Evolutionary conservation across 2,329 filamentous ascomycete genomes (phyloP).

Genomic region (Fusarium sp.): DNA sequence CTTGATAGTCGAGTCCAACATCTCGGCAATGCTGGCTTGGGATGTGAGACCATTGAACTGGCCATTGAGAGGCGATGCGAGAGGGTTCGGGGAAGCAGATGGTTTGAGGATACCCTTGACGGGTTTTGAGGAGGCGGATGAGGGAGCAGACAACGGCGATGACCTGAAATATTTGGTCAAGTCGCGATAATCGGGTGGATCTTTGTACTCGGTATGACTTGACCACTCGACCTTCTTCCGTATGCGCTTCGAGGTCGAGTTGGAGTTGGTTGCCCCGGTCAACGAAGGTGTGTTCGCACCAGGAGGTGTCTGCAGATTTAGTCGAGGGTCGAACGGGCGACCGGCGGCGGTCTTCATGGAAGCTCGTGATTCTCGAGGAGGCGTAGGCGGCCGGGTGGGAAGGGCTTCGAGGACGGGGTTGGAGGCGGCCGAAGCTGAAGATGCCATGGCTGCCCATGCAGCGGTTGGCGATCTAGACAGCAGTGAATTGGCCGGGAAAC

Average conservation of each 20-base stretch:
- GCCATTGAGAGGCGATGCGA: slow-evolving; percentile 56
- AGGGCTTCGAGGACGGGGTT: slow-evolving; percentile 62
- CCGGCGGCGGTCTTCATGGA: slow-evolving; percentile 52
- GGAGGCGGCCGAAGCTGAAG: slow-evolving; percentile 54
- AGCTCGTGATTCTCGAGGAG: slow-evolving; percentile 67
- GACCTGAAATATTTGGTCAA: slow-evolving; percentile 53
- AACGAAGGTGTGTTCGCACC: slow-evolving; percentile 59
- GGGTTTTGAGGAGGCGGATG: slow-evolving; percentile 58
- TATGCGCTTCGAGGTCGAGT: slow-evolving; percentile 57
- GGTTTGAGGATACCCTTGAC: slow-evolving; percentile 84
- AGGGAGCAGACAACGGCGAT: slow-evolving; percentile 56
- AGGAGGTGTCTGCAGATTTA: slow-evolving; percentile 65
- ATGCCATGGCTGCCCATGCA: slow-evolving; percentile 58
- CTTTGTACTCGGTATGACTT: slow-evolving; percentile 67
- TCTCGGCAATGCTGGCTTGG: slow-evolving; percentile 74
- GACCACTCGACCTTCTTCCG: slow-evolving; percentile 71
- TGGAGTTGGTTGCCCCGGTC: slow-evolving; percentile 55
- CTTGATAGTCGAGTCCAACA: slow-evolving; percentile 87
- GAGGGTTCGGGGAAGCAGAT: slow-evolving; percentile 61
- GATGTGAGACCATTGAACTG: slow-evolving; percentile 55
- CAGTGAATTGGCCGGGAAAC: slow-evolving; percentile 46
- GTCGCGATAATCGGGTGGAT: slow-evolving; percentile 61
- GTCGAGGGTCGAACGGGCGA: slow-evolving; percentile 53
- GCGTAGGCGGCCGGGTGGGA: slow-evolving; percentile 73
- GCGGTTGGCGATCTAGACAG: slow-evolving; percentile 55